A percentile compares a stretch with the other conserved stretches of the same genome.
phyloP scores from a whole-genome alignment of 2,329 filamentous ascomycete genomes.

The Colletotrichum sp. region DNA sequence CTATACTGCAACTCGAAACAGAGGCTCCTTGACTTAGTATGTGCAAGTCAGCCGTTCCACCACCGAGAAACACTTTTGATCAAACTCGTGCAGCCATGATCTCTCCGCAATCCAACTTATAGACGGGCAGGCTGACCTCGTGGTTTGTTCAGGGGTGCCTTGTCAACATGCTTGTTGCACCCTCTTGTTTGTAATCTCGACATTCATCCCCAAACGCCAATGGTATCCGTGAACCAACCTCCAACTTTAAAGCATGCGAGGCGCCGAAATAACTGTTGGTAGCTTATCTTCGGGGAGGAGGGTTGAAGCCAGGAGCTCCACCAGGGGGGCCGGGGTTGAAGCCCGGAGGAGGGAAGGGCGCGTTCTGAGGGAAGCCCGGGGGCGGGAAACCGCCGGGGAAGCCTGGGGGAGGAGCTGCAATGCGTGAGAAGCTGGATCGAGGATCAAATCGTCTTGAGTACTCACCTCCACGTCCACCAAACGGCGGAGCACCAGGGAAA shows the following conservation, averaged over 20 bases:
- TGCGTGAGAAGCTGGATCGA: slow-evolving; percentile 34
- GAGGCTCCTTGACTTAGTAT: not conserved
- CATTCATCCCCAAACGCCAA: slow-evolving; percentile 35
- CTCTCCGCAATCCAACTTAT: not conserved
- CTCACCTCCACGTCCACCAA: slow-evolving; percentile 62
- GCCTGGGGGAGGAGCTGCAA: slow-evolving; percentile 51
- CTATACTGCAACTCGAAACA: not conserved
- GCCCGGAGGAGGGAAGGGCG: slow-evolving; percentile 53
- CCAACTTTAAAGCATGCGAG: slow-evolving; percentile 20
- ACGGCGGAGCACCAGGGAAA: slow-evolving; percentile 54
- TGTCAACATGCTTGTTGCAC: slow-evolving; percentile 2
- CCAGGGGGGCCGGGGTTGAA: slow-evolving; percentile 52
- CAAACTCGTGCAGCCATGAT: not conserved
- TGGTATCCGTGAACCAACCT: slow-evolving; percentile 27
- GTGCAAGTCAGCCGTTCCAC: not conserved
- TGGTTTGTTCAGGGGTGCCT: slow-evolving; percentile 14
- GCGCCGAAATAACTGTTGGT: slow-evolving; percentile 20
- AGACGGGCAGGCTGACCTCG: not conserved
- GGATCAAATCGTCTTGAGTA: slow-evolving; percentile 24
- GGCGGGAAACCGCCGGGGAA: slow-evolving; percentile 55
- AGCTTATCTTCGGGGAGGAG: slow-evolving; percentile 65
- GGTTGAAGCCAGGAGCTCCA: slow-evolving; percentile 77
- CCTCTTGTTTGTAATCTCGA: slow-evolving; percentile 18
- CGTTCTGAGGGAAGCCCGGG: slow-evolving; percentile 43
- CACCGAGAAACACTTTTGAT: not conserved